Base-by-base conservation (phyloP, 2,329 filamentous ascomycete species). In the Hymenoscyphus linearis region DNA sequence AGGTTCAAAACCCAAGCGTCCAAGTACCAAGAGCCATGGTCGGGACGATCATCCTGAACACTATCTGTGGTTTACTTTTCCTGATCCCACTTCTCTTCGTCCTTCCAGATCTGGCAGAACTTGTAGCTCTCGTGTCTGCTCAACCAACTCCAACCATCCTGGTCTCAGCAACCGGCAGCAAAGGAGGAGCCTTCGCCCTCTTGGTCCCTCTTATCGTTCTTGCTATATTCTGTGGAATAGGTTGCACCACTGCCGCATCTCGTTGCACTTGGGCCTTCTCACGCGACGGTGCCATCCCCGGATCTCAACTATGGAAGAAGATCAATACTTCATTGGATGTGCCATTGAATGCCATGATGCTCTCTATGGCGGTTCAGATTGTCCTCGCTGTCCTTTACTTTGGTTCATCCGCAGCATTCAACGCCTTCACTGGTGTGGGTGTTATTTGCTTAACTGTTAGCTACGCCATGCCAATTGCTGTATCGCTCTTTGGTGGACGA, bases 11-110 rank as follows among this genome's bases (percentile, higher is more conserved):
- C 55, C 87, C 87, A 4, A 79, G 85, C 0, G 83, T 79, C 2
- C 87, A 90, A 72, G 86, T 90, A 7, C 87, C 87, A 67, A 88
- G 87, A 73, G 88, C 87, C 67, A 88, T 91, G 84, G 85, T 89
- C 53, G 77, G 77, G 58, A 87, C 87, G 65, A 80, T 90, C 67
- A 66, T 85, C 67, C 80, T 90, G 74, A 90, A 90, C 78, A 84
- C 81, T 56, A 70, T 87, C 65, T 83, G 81, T 64, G 87, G 87
- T 47, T 78, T 90, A 27, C 74, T 90, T 65, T 88, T 89, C 76
- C 77, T 90, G 66, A 80, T 91, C 60, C 86, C 86, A 1, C 76
- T 90, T 60, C 78, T 87, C 67, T 90, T 89, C 72, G 85, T 90
- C 61, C 78, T 91, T 4, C 86, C 86, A 58, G 82, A 88, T 57